phyloP scores from a whole-genome alignment of 495 filamentous ascomycete genomes.

The Articulospora tetracladia region DNA sequence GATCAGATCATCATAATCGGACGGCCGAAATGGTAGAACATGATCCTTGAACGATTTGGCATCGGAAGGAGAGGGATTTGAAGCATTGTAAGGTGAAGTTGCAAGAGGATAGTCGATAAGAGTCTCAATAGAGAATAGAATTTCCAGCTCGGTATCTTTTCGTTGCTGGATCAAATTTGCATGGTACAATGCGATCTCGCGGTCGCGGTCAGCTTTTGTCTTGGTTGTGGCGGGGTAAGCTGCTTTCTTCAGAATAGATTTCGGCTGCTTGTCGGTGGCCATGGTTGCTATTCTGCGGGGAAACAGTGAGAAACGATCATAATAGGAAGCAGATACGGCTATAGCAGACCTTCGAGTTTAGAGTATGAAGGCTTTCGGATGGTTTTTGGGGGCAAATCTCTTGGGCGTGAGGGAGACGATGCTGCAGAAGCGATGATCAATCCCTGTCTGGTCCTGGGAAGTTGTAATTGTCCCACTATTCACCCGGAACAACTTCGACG shows the following conservation, averaged over 20 bases:
- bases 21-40: slow-evolving; percentile 69
- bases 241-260: slow-evolving; percentile 31
- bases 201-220: slow-evolving; percentile 36
- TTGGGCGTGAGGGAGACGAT: slow-evolving; percentile 1
- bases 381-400: neutral
- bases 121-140: slow-evolving; percentile 64
- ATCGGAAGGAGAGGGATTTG: slow-evolving; percentile 55
- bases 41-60: slow-evolving; percentile 49
- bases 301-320: neutral
- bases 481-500: slow-evolving; percentile 10
- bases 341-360: neutral
- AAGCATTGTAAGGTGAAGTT: slow-evolving; percentile 46
- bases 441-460: slow-evolving; percentile 4
- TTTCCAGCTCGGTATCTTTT: slow-evolving; percentile 66
- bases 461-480: slow-evolving; percentile 5
- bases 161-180: slow-evolving; percentile 73
- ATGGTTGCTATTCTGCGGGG: slow-evolving; percentile 13
- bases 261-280: slow-evolving; percentile 18
- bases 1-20: slow-evolving; percentile 82
- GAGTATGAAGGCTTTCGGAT: neutral
- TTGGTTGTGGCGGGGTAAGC: slow-evolving; percentile 20
- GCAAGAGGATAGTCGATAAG: slow-evolving; percentile 58
- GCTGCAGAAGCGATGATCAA: slow-evolving; percentile 8
- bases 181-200: slow-evolving; percentile 66
- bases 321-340: neutral